These are phyloP conservation scores for Pilobolus umbonatus DNA, from an alignment of 192 early-diverging fungal species.

Conservation along the genomic window DNA sequence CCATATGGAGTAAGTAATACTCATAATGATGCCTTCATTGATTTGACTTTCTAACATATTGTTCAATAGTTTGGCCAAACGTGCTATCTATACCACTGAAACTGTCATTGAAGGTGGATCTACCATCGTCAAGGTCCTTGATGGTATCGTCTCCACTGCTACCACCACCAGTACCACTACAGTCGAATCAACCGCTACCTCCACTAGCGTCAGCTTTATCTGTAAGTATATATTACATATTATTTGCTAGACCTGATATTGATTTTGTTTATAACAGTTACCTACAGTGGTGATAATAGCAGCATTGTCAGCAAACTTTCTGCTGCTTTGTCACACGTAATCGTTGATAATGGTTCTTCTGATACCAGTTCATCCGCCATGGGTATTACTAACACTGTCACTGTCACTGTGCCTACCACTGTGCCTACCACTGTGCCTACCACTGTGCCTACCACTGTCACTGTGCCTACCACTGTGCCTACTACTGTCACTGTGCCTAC, in stretches of 20 bases:
- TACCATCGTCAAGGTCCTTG: neutral
- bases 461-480: neutral
- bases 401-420: neutral
- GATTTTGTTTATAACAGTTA: too few relatives aligned
- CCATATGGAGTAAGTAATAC: neutral
- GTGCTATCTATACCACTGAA: neutral
- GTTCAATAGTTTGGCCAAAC: neutral
- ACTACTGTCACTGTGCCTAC: neutral
- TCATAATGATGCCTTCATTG: neutral
- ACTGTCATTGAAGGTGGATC: neutral
- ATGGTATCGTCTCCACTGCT: neutral
- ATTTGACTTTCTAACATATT: neutral
- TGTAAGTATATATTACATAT: neutral
- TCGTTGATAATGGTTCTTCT: neutral
- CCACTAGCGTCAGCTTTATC: neutral
- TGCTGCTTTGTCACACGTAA: neutral
- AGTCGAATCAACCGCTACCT: neutral
- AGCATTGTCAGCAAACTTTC: too few relatives aligned
- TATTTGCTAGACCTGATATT: neutral
- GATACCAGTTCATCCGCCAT: neutral
- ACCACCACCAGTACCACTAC: neutral
- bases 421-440: neutral
- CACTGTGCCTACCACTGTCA: neutral
- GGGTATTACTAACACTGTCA: neutral
- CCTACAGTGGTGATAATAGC: too few relatives aligned